Percentiles rank a stretch among this genome's conserved stretches.
Conservation (phyloP, 108 stramenopile species). For the Skeletonema tropicum region DNA sequence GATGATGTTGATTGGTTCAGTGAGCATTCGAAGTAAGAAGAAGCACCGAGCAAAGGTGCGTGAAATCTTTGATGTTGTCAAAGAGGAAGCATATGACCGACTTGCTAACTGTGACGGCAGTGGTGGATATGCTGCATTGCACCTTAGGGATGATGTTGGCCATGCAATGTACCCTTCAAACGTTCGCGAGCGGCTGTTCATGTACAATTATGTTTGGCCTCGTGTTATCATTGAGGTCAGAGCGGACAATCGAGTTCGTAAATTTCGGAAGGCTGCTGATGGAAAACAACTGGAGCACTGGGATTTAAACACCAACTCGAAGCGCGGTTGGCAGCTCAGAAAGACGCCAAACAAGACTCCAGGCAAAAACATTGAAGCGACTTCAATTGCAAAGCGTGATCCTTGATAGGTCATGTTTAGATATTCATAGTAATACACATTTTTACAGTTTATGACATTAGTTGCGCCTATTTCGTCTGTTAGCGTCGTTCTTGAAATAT, state of each 20-base stretch:
- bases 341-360: constrained; percentile 23
- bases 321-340: constrained; percentile 29
- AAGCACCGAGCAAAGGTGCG: constrained; percentile 28
- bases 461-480: neutral
- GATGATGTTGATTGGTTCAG: constrained; percentile 1
- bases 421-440: constrained; percentile 5
- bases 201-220: constrained; percentile 46
- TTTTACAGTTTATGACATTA: neutral
- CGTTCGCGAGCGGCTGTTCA: constrained; percentile 23
- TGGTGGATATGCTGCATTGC: constrained; percentile 36
- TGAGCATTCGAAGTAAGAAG: constrained; percentile 3
- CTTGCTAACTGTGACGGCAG: constrained; percentile 43
- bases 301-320: constrained; percentile 34
- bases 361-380: neutral
- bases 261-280: constrained; percentile 28
- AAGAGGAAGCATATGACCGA: constrained; percentile 38
- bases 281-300: constrained; percentile 47
- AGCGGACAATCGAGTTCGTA: constrained; percentile 46
- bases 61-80: constrained; percentile 20
- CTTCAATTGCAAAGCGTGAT: constrained; percentile 13
- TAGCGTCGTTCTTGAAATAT: constrained; percentile 11
- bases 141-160: constrained; percentile 45
- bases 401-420: constrained; percentile 13
- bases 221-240: constrained; percentile 29
- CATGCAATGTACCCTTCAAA: constrained; percentile 38